phyloP scores from a whole-genome alignment of 2,329 filamentous ascomycete genomes.

The Geoglossum cookeanum region DNA sequence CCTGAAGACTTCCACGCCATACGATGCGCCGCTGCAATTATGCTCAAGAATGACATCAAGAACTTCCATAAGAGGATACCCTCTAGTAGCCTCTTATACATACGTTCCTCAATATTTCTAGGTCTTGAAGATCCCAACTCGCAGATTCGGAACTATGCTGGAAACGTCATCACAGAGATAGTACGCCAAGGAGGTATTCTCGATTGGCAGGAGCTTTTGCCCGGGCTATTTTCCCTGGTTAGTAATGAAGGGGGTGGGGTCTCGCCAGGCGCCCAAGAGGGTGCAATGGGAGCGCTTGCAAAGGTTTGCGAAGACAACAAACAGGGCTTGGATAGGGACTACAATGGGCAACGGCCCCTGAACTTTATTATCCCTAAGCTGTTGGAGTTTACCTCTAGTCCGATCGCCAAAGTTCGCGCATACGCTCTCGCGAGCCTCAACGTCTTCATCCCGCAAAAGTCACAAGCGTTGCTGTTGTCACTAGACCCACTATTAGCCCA shows the following conservation, averaged over 20 bases:
- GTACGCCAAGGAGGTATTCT: conserved; percentile 68
- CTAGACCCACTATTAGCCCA: conserved; percentile 67
- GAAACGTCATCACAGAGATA: conserved; percentile 86
- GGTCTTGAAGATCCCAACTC: conserved; percentile 63
- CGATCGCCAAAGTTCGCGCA: conserved; percentile 56
- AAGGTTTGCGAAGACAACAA: conserved; percentile 97
- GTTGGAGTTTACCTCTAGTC: conserved; percentile 65
- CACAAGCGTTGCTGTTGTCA: conserved; percentile 60
- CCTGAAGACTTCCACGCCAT: conserved; percentile 51
- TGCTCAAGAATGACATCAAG: conserved; percentile 88
- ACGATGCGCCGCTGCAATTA: conserved; percentile 73
- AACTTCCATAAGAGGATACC: conserved; percentile 57
- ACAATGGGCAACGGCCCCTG: conserved; percentile 73
- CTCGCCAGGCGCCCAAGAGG: conserved; percentile 61
- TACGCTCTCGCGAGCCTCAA: conserved; percentile 74
- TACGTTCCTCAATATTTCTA: conserved; percentile 60
- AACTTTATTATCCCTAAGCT: conserved; percentile 80
- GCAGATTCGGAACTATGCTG: conserved; percentile 75
- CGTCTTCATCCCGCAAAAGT: conserved; percentile 72
- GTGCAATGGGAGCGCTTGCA: conserved; percentile 76
- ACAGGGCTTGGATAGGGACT: conserved; percentile 67
- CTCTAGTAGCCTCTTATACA: conserved; percentile 50
- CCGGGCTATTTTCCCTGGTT: conserved; percentile 62
- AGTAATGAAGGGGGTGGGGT: conserved; percentile 51
- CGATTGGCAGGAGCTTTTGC: conserved; percentile 78